Conservation (phyloP, 306 rosid species). For the Astragalus glycyphyllos region DNA sequence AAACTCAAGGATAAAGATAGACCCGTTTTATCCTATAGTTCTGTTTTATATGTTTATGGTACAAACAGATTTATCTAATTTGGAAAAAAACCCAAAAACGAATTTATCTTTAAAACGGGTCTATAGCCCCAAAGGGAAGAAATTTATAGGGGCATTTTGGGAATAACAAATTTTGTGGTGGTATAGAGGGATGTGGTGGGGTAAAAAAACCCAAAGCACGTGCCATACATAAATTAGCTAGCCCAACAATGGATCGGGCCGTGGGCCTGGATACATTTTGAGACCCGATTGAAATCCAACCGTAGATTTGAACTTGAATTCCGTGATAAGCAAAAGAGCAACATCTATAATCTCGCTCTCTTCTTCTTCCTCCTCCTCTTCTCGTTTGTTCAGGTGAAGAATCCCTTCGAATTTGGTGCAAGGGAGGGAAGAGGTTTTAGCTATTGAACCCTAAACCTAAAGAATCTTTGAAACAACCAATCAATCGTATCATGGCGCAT, state of each 20-base stretch:
- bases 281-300: not conserved
- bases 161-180: too few relatives aligned
- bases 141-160: too few relatives aligned
- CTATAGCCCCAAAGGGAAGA: too few relatives aligned
- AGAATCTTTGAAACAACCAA: not conserved
- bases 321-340: not conserved
- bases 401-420: not conserved
- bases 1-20: too few relatives aligned
- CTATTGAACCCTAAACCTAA: conserved; percentile 10
- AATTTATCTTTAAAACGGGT: too few relatives aligned
- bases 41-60: too few relatives aligned
- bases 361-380: not conserved
- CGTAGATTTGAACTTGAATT: not conserved
- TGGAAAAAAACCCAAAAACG: too few relatives aligned
- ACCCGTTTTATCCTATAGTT: too few relatives aligned
- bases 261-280: not conserved
- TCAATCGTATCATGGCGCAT: conserved; percentile 52
- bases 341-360: not conserved
- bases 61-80: too few relatives aligned
- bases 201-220: too few relatives aligned
- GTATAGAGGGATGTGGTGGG: too few relatives aligned
- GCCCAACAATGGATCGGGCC: not conserved
- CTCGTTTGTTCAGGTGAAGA: not conserved
- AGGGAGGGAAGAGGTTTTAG: not conserved
- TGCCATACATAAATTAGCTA: not conserved